Base-by-base conservation (phyloP, 2,329 filamentous ascomycete genomes). In the Sporothrix phasma region DNA sequence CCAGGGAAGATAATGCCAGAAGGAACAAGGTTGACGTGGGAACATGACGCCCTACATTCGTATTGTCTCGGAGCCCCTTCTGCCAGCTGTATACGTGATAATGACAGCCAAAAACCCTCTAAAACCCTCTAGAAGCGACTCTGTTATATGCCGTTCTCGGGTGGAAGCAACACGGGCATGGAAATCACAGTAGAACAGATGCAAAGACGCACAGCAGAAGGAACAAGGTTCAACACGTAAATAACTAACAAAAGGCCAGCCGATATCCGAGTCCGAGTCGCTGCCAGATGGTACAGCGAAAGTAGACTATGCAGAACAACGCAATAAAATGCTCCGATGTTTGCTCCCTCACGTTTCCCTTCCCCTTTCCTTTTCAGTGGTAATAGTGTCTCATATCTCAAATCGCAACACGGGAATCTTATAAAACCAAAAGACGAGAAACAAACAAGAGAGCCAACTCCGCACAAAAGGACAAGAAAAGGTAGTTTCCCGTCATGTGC, bases 341-440 rank as follows among this genome's bases (percentile, higher is more conserved):
- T 64, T 67, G 65, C 67, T 56, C 62, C n/a, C 19, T 31, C 39
- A 19, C 24, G 31, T 51, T 62, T 26, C n/a, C 26, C 49, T n/a
- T n/a, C n/a, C n/a, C n/a, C n/a, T n/a, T n/a, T n/a, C n/a, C 17
- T 29, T 56, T 53, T n/a, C 43, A 22, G 17, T 29, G 19, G 26
- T 63, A 43, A 46, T 62, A 46, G 49, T n/a, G n/a, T 63, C 39
- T 47, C 58, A 51, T 54, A 53, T 62, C 54, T 66, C 56, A 43
- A 56, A 60, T 65, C 65, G 66, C 65, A 64, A 68, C 65, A 68
- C 63, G 65, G 64, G 64, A 67, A 68, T 67, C 65, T 66, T 62
- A 34, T 41, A 62, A 63, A 3, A 63, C 34, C 41, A 56, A 61
- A n/a, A 43, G 41, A 24, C 11, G 17, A 24, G n/a, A 47, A 17